Evolutionary conservation across 345 rosid species (phyloP), one percentile per base, ranked within the genome.

Genomic region (Noccaea bulbosa): DNA sequence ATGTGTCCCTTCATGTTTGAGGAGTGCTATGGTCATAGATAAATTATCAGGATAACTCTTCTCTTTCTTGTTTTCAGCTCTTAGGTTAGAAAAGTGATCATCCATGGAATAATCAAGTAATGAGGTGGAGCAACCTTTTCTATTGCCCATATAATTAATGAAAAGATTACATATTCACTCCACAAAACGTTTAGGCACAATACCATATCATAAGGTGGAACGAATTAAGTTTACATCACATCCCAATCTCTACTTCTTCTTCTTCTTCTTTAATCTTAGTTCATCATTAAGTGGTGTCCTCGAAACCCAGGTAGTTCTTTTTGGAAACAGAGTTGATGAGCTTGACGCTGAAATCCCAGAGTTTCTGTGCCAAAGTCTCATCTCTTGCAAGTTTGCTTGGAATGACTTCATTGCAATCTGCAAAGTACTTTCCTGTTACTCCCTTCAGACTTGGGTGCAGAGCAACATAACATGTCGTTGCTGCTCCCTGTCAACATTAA

Each of bases 401-500:
- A n/a, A 63, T 64, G 43, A 76, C 34, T 73, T 88, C 90, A 16
- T 94, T 94, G 77, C 95, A 94, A 52, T 94, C 97, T 9, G 68
- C 78, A 74, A 74, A 91, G 83, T 94, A 94, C 33, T 88, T 89
- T 43, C 96, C 93, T 0, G 77, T 85, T 8, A 83, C 92, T 7
- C 89, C 93, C 69, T 78, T 81, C 75, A 91, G 4, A 8, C 64
- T 78, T 22, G 92, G 97, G 60, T 91, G 93, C 4, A 94, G 81
- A 3, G 97, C 97, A 0, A 78, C 90, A 62, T 89, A 89, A 83
- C 99, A 94, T 20, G 93, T 84, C 11, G 99, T 91, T 10, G 97
- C 99, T 47, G 99, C 99, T 43, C 99, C 99, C 97, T 93, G 75
- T 38, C 40, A 48, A 27, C 41, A 65, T 53, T 17, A 11, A 41